Evolutionary conservation across 129 eudicot genomes (phyloP).

Genomic region (Deinandra increscens): DNA sequence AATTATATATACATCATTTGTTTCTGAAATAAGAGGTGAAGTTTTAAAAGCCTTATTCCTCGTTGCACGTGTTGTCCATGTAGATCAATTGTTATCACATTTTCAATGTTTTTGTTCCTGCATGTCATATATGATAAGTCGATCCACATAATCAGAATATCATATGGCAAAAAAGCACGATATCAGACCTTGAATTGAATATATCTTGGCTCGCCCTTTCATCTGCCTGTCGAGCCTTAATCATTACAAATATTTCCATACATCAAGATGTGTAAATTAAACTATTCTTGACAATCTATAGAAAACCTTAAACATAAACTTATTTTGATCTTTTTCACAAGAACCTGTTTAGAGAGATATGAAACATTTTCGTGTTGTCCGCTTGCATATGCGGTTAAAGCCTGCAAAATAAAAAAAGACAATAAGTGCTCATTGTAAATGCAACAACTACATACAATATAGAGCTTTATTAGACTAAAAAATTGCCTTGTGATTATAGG

Average conservation of each 20-base stretch:
- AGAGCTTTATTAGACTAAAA: slow-evolving; percentile 13
- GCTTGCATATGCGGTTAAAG: slow-evolving; percentile 68
- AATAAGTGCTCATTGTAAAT: slow-evolving; percentile 4
- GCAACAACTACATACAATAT: not conserved
- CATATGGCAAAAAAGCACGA: too few species aligned
- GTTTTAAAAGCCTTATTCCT: slow-evolving; percentile 80
- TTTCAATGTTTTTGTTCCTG: slow-evolving; percentile 77
- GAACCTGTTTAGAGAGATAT: slow-evolving; percentile 77
- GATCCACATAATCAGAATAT: slow-evolving; percentile 5
- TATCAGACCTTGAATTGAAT: slow-evolving; percentile 88
- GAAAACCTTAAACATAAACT: too few species aligned
- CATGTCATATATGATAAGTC: slow-evolving; percentile 17
- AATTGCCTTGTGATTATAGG: slow-evolving; percentile 71
- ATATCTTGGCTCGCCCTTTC: slow-evolving; percentile 84
- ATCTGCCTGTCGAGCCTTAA: slow-evolving; percentile 71
- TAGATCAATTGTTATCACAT: slow-evolving; percentile 78
- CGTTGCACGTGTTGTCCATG: slow-evolving; percentile 96
- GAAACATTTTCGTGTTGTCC: slow-evolving; percentile 68
- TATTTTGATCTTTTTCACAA: too few species aligned
- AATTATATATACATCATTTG: too few species aligned
- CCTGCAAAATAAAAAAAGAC: slow-evolving; percentile 41
- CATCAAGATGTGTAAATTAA: slow-evolving; percentile 1
- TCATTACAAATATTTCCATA: slow-evolving; percentile 62
- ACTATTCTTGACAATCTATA: too few species aligned
- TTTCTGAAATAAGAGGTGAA: slow-evolving; percentile 81